Conservation (phyloP, 768 basidiomycete species). For the Hericium coralloides region DNA sequence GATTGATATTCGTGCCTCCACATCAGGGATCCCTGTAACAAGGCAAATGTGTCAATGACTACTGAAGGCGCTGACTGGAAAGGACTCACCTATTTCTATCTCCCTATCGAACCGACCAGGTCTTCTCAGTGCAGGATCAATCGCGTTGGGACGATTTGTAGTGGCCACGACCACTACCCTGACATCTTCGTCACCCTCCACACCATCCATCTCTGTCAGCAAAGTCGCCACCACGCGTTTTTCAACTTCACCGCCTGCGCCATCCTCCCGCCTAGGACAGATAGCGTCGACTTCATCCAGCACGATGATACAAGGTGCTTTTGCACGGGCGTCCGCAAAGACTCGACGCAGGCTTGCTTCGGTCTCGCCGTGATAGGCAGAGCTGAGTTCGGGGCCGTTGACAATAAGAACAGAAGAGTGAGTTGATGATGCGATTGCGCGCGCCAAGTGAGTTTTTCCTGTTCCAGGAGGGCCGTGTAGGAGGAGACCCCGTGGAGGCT, state of each 20-base stretch:
- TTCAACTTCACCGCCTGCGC: slow-evolving; percentile 90
- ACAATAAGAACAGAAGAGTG: slow-evolving; percentile 84
- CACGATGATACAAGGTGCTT: slow-evolving; percentile 88
- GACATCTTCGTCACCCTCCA: slow-evolving; percentile 43
- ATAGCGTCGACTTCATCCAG: slow-evolving; percentile 95
- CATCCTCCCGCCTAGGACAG: slow-evolving; percentile 84
- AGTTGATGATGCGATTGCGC: slow-evolving; percentile 85
- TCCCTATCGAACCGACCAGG: slow-evolving; percentile 93
- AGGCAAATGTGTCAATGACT: neutral
- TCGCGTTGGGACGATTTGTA: slow-evolving; percentile 91
- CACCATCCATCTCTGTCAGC: slow-evolving; percentile 91
- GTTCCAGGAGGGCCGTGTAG: slow-evolving; percentile 96
- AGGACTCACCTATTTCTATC: slow-evolving; percentile 82
- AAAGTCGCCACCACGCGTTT: slow-evolving; percentile 93
- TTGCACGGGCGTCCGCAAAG: slow-evolving; percentile 73
- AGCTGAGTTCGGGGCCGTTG: slow-evolving; percentile 92
- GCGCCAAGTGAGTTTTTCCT: slow-evolving; percentile 94
- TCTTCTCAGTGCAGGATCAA: slow-evolving; percentile 84
- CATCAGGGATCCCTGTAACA: slow-evolving; percentile 74
- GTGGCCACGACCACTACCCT: slow-evolving; percentile 94
- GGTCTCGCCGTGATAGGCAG: slow-evolving; percentile 96
- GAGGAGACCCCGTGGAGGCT: slow-evolving; percentile 91
- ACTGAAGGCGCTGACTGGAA: neutral
- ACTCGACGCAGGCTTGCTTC: slow-evolving; percentile 86
- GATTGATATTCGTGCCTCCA: slow-evolving; percentile 76